phyloP scores from a whole-genome alignment of 2,329 filamentous ascomycete genomes.

The Colletotrichum cereale region DNA sequence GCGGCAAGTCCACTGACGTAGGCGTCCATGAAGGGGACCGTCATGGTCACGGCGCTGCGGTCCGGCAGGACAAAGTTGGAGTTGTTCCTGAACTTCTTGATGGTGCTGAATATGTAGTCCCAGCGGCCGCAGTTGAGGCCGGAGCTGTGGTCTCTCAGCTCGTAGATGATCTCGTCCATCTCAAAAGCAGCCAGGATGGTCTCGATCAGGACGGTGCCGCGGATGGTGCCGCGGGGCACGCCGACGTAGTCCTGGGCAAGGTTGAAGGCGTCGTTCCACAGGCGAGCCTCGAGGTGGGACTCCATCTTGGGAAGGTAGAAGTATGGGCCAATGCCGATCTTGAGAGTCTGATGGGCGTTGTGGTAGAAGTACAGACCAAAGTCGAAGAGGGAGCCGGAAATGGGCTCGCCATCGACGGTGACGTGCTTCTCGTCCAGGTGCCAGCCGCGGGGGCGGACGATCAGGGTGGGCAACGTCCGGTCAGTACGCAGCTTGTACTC shows the following conservation, averaged over 20 bases:
- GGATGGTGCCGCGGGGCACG: constrained; percentile 90
- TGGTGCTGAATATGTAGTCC: constrained; percentile 99
- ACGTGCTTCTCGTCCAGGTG: constrained; percentile 99
- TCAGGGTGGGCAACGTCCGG: constrained; percentile 85
- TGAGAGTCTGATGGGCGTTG: constrained; percentile 91
- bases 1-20: constrained; percentile 66
- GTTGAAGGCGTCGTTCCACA: constrained; percentile 99
- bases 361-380: constrained; percentile 99
- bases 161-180: constrained; percentile 99
- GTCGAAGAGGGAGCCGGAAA: constrained; percentile 93
- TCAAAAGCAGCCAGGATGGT: constrained; percentile 98
- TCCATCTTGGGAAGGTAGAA: constrained; percentile 99
- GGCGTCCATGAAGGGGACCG: constrained; percentile 96
- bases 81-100: constrained; percentile 99
- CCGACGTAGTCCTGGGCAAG: constrained; percentile 92
- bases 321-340: constrained; percentile 89
- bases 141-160: constrained; percentile 94
- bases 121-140: constrained; percentile 98
- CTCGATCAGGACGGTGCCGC: constrained; percentile 96
- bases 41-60: constrained; percentile 94
- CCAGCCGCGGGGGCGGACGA: constrained; percentile 96
- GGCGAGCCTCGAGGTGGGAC: constrained; percentile 93
- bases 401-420: constrained; percentile 93
- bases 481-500: constrained; percentile 98
- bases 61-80: constrained; percentile 93